Base-by-base conservation (phyloP, 176 grass and related monocot species). In the Urochloa ruziziensis region DNA sequence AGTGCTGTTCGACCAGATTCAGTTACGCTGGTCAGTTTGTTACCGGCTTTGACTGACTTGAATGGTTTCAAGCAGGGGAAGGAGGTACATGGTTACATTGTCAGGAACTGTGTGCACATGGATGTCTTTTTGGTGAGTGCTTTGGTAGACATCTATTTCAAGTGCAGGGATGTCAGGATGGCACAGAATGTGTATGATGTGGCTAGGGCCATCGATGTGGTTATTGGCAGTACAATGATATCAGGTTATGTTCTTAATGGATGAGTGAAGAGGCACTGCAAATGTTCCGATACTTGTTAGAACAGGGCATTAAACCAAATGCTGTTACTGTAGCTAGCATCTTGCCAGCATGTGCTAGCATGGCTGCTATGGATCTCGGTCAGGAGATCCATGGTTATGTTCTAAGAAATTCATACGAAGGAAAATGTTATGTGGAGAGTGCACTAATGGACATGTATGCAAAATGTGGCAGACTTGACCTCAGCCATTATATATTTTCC, bases 91-190 rank as follows among this genome's bases (percentile, higher is more conserved):
- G 84, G 88, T 53, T 91, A 97, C 77, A 90, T 94, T 83, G 66
- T 94, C 33, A 86, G 76, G 80, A 93, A 93, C 62, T 59, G 70
- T 52, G 77, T 89, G 39, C 78, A 46, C 66, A 80, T 91, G 88
- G 90, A 97, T 90, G 90, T 78, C 6, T 97, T 94, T 86, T 83
- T 97, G 88, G 89, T 90, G 64, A 94, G 92, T 91, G 92, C 92
- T 77, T 83, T 97, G 53, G 84, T 93, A 9, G 95, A 94, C 79
- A 83, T 94, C 24, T 94, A 97, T 85, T 94, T 97, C 70, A 93
- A 94, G 87, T 87, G 90, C 79, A 91, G 88, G 65, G 79, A 89
- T 74, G 85, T 91, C 39, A 81, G 51, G 36, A 90, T 94, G 91
- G 91, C 94, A 57, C 82, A 90, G 42, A 91, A 92, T 54, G 85